Evolutionary conservation across 208 protist genomes (phyloP).

Genomic region (Leishmania aethiopica): DNA sequence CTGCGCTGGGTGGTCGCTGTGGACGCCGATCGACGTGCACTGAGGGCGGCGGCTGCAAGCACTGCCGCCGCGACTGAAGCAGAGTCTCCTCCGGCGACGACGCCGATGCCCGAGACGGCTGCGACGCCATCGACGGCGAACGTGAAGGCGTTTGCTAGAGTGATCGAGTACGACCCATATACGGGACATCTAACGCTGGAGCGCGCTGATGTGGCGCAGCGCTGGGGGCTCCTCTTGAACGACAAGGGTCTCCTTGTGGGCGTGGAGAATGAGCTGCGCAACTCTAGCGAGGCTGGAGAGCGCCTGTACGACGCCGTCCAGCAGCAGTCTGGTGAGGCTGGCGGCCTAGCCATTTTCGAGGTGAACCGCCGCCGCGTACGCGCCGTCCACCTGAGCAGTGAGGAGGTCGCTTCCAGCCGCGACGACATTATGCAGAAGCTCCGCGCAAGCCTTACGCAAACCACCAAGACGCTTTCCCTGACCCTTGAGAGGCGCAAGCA

Average conservation of each 20-base stretch:
- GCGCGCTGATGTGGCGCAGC: constrained; percentile 28
- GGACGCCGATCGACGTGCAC: constrained; percentile 43
- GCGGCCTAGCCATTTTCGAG: constrained; percentile 44
- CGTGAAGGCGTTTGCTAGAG: constrained; percentile 8
- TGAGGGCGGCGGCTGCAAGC: constrained; percentile 4
- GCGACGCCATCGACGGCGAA: neutral
- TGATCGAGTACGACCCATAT: constrained; percentile 32
- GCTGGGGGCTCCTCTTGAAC: constrained; percentile 67
- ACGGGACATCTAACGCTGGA: constrained; percentile 46
- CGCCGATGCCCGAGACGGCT: neutral
- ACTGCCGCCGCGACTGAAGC: neutral
- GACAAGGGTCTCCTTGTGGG: constrained; percentile 39
- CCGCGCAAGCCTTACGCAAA: constrained; percentile 13
- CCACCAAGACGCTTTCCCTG: constrained; percentile 20
- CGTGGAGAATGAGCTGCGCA: constrained; percentile 52
- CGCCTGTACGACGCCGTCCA: constrained; percentile 52
- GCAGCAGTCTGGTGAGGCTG: constrained; percentile 24
- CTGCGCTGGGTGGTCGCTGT: constrained; percentile 59
- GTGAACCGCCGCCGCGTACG: constrained; percentile 46
- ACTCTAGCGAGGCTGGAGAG: constrained; percentile 42
- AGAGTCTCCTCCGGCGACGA: neutral
- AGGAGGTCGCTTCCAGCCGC: constrained; percentile 8
- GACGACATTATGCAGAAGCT: constrained; percentile 23
- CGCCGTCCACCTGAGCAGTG: constrained; percentile 6
- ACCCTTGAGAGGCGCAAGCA: constrained; percentile 34